Evolutionary conservation across 116 monocot genomes (phyloP).

Genomic region (Posidonia oceanica): DNA sequence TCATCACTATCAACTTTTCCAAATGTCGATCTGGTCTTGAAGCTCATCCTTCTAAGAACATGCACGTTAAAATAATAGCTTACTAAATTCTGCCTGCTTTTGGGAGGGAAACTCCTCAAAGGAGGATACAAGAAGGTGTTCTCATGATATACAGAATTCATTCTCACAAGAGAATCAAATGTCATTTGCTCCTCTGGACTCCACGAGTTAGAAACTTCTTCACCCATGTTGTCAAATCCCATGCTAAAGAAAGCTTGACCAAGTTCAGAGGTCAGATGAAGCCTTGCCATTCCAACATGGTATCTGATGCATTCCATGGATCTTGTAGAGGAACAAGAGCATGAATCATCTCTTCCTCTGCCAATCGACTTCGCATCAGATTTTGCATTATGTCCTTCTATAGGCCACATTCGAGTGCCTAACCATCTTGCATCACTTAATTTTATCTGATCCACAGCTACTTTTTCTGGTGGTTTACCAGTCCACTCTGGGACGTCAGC

Average conservation of each 20-base stretch:
- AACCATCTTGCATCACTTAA: constrained; percentile 30
- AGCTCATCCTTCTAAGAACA: constrained; percentile 42
- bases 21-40: constrained; percentile 23
- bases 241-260: constrained; percentile 40
- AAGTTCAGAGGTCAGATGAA: constrained; percentile 30
- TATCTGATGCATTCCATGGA: constrained; percentile 38
- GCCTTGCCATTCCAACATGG: constrained; percentile 41
- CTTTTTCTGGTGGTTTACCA: constrained; percentile 5
- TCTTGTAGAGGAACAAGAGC: constrained; percentile 34
- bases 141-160: constrained; percentile 18
- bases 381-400: constrained; percentile 4
- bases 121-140: constrained; percentile 45
- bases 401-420: constrained; percentile 52
- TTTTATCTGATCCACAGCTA: not conserved
- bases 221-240: constrained; percentile 64
- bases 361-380: constrained; percentile 12
- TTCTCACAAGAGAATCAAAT: constrained; percentile 32
- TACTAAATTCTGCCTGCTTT: constrained; percentile 36
- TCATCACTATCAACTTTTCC: constrained; percentile 39
- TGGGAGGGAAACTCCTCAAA: constrained; percentile 29
- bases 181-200: constrained; percentile 31
- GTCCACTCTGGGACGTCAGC: constrained; percentile 54
- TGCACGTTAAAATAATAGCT: constrained; percentile 77
- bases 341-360: constrained; percentile 26
- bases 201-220: constrained; percentile 47